Conservation (phyloP, 2,329 filamentous ascomycete genomes). For the Monascus ruber region DNA sequence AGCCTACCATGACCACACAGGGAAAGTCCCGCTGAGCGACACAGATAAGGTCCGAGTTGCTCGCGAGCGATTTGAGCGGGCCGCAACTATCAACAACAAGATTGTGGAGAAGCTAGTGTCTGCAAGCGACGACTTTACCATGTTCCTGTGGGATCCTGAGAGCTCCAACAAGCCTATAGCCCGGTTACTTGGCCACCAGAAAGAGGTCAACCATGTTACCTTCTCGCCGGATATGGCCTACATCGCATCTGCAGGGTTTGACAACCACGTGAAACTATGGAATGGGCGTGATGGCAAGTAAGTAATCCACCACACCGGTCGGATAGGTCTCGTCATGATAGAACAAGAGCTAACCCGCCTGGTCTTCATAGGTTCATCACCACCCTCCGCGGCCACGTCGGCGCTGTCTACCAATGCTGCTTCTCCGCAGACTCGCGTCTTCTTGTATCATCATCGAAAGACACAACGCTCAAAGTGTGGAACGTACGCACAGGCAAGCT, state of each 20-base stretch:
- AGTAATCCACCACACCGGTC: conserved; percentile 9
- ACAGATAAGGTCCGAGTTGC: conserved; percentile 66
- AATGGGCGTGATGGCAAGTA: conserved; percentile 56
- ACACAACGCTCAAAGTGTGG: conserved; percentile 92
- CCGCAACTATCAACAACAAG: conserved; percentile 62
- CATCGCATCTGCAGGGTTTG: conserved; percentile 81
- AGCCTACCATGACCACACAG: conserved; percentile 73
- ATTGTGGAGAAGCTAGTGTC: conserved; percentile 78
- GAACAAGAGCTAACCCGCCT: too few species aligned
- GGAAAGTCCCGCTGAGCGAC: conserved; percentile 54
- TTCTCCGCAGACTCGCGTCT: conserved; percentile 90
- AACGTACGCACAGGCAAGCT: conserved; percentile 78
- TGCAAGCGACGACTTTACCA: conserved; percentile 89
- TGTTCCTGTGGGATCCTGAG: conserved; percentile 87
- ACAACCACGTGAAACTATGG: conserved; percentile 94
- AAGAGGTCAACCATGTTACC: conserved; percentile 89
- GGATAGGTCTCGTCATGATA: too few species aligned
- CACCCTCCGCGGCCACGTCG: conserved; percentile 80
- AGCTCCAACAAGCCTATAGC: conserved; percentile 71
- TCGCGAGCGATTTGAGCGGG: conserved; percentile 72
- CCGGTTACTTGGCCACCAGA: conserved; percentile 87
- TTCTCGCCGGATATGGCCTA: conserved; percentile 84
- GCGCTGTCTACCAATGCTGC: conserved; percentile 80
- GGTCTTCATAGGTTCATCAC: conserved; percentile 57
- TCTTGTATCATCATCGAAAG: conserved; percentile 77